Conservation (phyloP, 768 basidiomycete species). For the Roridomyces roridus region DNA sequence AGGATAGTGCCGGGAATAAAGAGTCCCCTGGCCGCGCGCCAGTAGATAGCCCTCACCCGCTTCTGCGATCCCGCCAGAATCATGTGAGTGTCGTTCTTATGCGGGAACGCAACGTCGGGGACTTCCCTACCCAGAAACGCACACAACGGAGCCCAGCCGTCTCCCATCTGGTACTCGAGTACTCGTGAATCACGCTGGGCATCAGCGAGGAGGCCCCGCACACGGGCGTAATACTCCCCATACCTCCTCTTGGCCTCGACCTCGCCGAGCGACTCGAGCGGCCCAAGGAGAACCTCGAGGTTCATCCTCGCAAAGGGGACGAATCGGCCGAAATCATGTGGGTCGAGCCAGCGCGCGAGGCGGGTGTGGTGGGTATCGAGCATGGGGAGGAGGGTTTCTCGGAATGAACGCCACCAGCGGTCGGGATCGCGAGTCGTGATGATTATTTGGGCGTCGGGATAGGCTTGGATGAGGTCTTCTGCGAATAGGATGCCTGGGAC, state of each 20-base stretch:
- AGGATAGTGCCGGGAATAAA: neutral
- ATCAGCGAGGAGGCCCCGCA: neutral
- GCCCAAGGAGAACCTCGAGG: slow-evolving; percentile 19
- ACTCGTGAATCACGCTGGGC: neutral
- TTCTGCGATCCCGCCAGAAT: slow-evolving; percentile 17
- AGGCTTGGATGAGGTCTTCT: slow-evolving; percentile 5
- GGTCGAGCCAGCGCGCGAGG: slow-evolving; percentile 16
- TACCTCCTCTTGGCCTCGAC: slow-evolving; percentile 1
- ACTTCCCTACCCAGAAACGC: slow-evolving; percentile 14
- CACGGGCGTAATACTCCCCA: neutral
- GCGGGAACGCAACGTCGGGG: slow-evolving; percentile 10
- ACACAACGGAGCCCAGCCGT: slow-evolving; percentile 14
- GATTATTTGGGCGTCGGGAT: slow-evolving; percentile 14
- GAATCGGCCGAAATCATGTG: slow-evolving; percentile 9
- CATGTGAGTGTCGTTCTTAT: slow-evolving; percentile 16
- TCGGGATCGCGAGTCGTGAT: slow-evolving; percentile 18
- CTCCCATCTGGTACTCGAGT: slow-evolving; percentile 17
- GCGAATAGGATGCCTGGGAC: slow-evolving; percentile 21
- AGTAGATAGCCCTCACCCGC: slow-evolving; percentile 14
- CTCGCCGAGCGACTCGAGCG: slow-evolving; percentile 2
- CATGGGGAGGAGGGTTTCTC: slow-evolving; percentile 17
- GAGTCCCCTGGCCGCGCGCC: neutral
- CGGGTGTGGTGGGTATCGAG: neutral
- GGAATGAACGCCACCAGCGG: slow-evolving; percentile 16
- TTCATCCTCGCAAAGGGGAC: slow-evolving; percentile 19